Evolutionary conservation across 2,329 filamentous ascomycete genomes (phyloP), one percentile per base, ranked within the genome.

Genomic region (Ceratocystiopsis brevicomis): DNA sequence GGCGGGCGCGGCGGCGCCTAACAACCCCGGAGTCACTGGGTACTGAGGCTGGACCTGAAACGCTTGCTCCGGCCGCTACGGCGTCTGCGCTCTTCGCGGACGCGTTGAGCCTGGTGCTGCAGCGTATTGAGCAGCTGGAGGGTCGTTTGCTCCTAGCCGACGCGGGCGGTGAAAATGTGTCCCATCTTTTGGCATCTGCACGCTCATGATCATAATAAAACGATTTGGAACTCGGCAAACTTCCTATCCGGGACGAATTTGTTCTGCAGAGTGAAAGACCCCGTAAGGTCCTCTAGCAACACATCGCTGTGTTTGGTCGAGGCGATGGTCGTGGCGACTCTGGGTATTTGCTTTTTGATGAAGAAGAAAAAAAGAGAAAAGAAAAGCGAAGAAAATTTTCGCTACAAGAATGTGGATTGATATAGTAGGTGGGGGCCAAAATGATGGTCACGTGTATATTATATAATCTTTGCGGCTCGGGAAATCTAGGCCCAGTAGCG

Each of bases 311-410:
- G 57, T 55, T 54, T 49, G 62, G 53, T 57, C 66, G 64, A 61
- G 64, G 64, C 73, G 70, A 68, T 61, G 69, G 71, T 75, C 71
- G 71, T 75, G 71, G 71, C 71, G 62, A 68, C 72, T 68, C 61
- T 61, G 72, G 63, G 57, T 64, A 60, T 65, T 30, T 30, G 40
- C 69, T 75, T 74, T 74, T 75, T 75, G 70, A 74, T 74, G 62
- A 65, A 54, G 59, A 51, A 60, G 66, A 63, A 61, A 59, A 63
- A 63, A 59, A 59, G 61, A 59, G 56, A 57, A 56, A 49, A 39
- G 38, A 49, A 53, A 44, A 51, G 49, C 49, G 53, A 55, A 53
- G 18, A 14, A 43, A 42, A 47, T 47, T 47, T 44, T 50, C 40
- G 33, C 14, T n/a, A n/a, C 21, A 36, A 32, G 18, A 36, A 38